These are phyloP conservation scores for Hortaea sp. DNA, from an alignment of 2,329 filamentous ascomycete genomes.

Conservation along the genomic window DNA sequence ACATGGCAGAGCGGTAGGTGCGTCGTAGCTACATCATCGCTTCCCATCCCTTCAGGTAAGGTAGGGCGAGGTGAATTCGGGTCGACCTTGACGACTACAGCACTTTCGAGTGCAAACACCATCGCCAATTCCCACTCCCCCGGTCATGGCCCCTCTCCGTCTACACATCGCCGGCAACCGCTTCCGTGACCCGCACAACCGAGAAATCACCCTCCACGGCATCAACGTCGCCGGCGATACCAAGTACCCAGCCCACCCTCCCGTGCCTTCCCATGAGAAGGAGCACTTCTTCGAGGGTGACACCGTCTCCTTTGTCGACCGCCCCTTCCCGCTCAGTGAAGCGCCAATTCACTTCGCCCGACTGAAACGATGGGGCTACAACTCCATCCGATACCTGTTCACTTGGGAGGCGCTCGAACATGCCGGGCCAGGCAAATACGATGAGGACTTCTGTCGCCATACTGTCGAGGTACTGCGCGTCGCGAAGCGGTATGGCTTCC, in stretches of 20 bases:
- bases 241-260: constrained; percentile 75
- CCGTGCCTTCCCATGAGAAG: constrained; percentile 67
- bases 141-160: constrained; percentile 59
- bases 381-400: constrained; percentile 91
- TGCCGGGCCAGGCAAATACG: constrained; percentile 79
- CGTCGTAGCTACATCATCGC: neutral
- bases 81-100: neutral
- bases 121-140: neutral
- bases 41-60: neutral
- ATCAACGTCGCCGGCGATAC: constrained; percentile 90
- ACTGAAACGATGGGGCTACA: constrained; percentile 83
- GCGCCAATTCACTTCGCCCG: constrained; percentile 79
- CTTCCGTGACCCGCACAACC: constrained; percentile 71
- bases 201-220: constrained; percentile 80
- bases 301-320: constrained; percentile 74
- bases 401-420: constrained; percentile 99
- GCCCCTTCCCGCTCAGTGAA: constrained; percentile 75
- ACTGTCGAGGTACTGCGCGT: constrained; percentile 76
- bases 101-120: neutral
- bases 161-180: constrained; percentile 75
- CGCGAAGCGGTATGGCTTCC: constrained; percentile 85
- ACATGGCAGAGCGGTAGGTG: no score
- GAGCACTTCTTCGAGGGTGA: constrained; percentile 88
- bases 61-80: no score
- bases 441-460: constrained; percentile 85